A percentile compares a stretch with the other conserved stretches of the same genome.
These are phyloP conservation scores for Oryza australiensis DNA, from an alignment of 176 grass and related monocot genomes.

Conservation along the genomic window DNA sequence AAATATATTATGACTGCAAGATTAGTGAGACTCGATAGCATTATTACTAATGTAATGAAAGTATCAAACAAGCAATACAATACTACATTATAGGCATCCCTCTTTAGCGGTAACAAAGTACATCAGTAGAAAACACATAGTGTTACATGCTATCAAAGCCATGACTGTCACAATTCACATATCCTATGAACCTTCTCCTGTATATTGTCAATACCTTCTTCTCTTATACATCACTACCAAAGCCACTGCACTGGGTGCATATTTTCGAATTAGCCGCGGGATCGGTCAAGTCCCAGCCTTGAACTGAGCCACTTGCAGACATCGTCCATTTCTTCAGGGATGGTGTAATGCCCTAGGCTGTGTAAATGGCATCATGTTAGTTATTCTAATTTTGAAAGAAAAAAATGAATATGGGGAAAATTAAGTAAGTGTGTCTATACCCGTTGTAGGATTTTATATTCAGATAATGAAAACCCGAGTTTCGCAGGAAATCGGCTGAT, in stretches of 20 bases:
- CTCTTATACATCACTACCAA: constrained; percentile 32
- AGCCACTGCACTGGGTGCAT: neutral
- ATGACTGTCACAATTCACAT: constrained; percentile 32
- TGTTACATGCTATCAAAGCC: constrained; percentile 46
- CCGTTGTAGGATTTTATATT: constrained; percentile 79
- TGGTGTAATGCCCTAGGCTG: constrained; percentile 88
- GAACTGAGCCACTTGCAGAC: constrained; percentile 89
- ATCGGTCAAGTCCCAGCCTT: constrained; percentile 65
- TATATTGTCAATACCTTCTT: constrained; percentile 43
- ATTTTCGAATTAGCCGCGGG: constrained; percentile 37
- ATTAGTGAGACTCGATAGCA: neutral
- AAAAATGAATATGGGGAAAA: neutral
- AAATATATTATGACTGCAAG: neutral
- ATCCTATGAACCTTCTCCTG: constrained; percentile 48
- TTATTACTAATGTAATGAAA: constrained; percentile 37
- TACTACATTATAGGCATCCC: constrained; percentile 39
- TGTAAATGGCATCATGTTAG: constrained; percentile 16
- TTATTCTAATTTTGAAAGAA: neutral
- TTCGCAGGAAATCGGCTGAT: constrained; percentile 62
- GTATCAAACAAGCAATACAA: constrained; percentile 41
- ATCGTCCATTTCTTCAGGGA: constrained; percentile 96
- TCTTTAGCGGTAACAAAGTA: constrained; percentile 24
- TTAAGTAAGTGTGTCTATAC: constrained; percentile 35
- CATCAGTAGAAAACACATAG: constrained; percentile 33
- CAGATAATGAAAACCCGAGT: constrained; percentile 63